Evolutionary conservation across 345 rosid genomes (phyloP), one percentile per base, ranked within the genome.

Genomic region (Citrus sinensis): DNA sequence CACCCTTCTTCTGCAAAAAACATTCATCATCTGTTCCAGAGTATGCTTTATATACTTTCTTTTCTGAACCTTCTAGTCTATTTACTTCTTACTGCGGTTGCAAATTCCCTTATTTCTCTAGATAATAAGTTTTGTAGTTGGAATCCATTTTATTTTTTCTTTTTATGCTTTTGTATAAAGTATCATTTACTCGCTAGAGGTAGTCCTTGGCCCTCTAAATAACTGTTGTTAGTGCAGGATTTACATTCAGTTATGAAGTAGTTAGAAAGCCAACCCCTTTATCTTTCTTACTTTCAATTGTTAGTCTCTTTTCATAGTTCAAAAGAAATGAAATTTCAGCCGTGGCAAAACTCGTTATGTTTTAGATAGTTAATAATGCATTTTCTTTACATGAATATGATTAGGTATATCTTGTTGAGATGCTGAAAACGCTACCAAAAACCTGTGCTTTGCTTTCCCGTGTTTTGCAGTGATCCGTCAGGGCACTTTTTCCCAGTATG

Each of bases 1-100:
- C 97, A 95, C 69, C 95, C 99, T 30, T 89, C 98, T 59, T 95
- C 99, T 34, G 81, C 88, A 2, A 95, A 93, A 88, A 95, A 95
- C 80, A 39, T 95, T 66, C 91, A 90, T 70, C 99, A 95, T 87
- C 94, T 93, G 83, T 95, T 92, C 84, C 95, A 95, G 86, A 93
- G 98, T 93, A 88, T 76, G 88, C 70, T 79, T 73, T 73, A 6
- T 30, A 30, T 34, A 22, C 77, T 63, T 63, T 60, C 55, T 77
- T 77, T 68, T 20, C 3, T 56, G 11, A 75, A 64, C 16, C 7
- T 54, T 69, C 19, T 30, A 46, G 42, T 65, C 22, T 64, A 30
- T 49, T 14, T 37, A 22, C 30, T 76, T 66, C 49, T 39, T 66
- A 46, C 7, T 66, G 34, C 27, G 9, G 8, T 27, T 49, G 6